Conservation (phyloP, 257 asterid genomes). For the Ajuga chamaepitys region DNA sequence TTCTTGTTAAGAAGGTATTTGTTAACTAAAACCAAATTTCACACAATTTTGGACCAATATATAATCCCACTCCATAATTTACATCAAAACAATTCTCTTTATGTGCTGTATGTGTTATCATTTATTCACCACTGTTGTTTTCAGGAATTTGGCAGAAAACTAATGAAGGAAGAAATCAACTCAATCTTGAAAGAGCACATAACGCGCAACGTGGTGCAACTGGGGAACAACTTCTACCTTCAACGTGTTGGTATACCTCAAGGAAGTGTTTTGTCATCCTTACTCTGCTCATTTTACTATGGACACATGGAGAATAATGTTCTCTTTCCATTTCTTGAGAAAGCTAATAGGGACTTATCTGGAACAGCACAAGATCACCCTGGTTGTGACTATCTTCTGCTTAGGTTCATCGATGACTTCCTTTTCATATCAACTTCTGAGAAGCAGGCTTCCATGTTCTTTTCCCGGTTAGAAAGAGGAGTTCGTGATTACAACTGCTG, state of each 20-base stretch:
- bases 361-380: too few species aligned
- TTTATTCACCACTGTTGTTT: constrained; percentile 12
- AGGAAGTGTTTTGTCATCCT: constrained; percentile 69
- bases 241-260: too few species aligned
- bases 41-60: not conserved
- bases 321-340: constrained; percentile 62
- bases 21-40: not conserved
- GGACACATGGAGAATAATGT: constrained; percentile 73
- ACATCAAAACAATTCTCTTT: not conserved
- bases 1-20: constrained; percentile 78
- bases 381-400: constrained; percentile 50
- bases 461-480: constrained; percentile 66
- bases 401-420: constrained; percentile 78
- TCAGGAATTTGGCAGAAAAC: constrained; percentile 46
- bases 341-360: constrained; percentile 22
- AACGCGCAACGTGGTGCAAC: constrained; percentile 54
- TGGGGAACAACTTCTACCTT: too few species aligned
- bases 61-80: not conserved
- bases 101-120: not conserved
- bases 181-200: constrained; percentile 58
- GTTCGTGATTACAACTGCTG: too few species aligned
- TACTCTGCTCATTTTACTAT: constrained; percentile 80
- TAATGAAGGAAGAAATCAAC: constrained; percentile 40
- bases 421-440: constrained; percentile 77
- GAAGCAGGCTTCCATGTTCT: constrained; percentile 68